phyloP scores from a whole-genome alignment of 169 alveolate species.

The Eimeria praecox region DNA sequence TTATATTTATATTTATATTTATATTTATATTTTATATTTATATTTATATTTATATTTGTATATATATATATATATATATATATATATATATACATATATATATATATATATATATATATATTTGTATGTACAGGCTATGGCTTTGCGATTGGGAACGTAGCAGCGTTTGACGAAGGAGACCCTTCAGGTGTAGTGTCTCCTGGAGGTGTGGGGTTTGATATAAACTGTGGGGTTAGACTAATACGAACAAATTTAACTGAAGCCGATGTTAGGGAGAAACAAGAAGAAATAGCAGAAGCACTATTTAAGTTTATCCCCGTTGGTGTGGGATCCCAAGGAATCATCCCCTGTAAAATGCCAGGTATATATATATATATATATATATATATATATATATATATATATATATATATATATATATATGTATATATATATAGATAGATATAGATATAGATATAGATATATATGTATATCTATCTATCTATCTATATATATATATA shows the following conservation, averaged over 20 bases:
- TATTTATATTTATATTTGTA: no score
- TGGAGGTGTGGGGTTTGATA: constrained; percentile 96
- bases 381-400: no score
- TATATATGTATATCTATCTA: no score
- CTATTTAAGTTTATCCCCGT: constrained; percentile 94
- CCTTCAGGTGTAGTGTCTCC: constrained; percentile 93
- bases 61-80: no score
- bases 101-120: neutral
- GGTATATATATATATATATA: no score
- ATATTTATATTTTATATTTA: no score
- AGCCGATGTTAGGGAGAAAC: constrained; percentile 86
- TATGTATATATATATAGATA: no score
- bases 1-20: no score
- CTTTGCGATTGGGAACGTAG: constrained; percentile 94
- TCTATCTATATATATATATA: no score
- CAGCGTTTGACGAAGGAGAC: constrained; percentile 93
- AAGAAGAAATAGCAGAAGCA: constrained; percentile 91
- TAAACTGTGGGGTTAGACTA: constrained; percentile 94
- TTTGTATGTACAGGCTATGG: constrained; percentile 90
- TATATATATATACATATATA: no score
- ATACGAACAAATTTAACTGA: constrained; percentile 86
- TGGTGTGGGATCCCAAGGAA: constrained; percentile 94
- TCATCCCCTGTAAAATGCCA: constrained; percentile 83
- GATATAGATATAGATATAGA: no score
- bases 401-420: no score